These are phyloP conservation scores for Trichoderma sp. DNA, from an alignment of 2,329 filamentous ascomycete genomes.

Conservation along the genomic window DNA sequence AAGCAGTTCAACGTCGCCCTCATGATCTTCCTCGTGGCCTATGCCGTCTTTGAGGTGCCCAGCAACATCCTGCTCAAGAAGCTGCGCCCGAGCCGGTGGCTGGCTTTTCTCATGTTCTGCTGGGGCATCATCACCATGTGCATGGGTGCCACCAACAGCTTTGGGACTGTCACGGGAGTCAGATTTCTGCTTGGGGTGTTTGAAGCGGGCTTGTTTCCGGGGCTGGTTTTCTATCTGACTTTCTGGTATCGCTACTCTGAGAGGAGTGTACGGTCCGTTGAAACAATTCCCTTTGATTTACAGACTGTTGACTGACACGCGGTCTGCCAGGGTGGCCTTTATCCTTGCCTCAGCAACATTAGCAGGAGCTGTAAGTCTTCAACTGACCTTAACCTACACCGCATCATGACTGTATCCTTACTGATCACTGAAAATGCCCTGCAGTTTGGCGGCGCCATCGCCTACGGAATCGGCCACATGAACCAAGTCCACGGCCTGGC, in stretches of 20 bases:
- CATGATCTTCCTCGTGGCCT: conserved; percentile 64
- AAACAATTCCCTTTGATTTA: not conserved
- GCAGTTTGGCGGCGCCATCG: conserved; percentile 68
- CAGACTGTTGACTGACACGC: not conserved
- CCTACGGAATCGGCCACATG: conserved; percentile 73
- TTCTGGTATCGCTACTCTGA: conserved; percentile 74
- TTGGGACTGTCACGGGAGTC: conserved; percentile 64
- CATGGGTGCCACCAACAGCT: conserved; percentile 65
- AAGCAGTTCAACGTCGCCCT: conserved; percentile 63
- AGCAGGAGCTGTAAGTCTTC: conserved; percentile 58
- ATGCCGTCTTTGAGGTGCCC: conserved; percentile 63
- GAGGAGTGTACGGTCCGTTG: conserved; percentile 58
- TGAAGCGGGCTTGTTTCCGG: conserved; percentile 68
- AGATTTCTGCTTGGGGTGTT: conserved; percentile 69
- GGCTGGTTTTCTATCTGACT: conserved; percentile 67
- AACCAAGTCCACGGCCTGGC: conserved; percentile 61
- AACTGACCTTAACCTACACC: too few relatives aligned
- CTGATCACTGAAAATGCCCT: not conserved
- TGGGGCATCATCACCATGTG: conserved; percentile 71
- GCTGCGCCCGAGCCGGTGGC: conserved; percentile 62
- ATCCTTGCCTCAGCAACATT: conserved; percentile 70
- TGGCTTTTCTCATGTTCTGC: conserved; percentile 65
- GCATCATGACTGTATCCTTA: not conserved
- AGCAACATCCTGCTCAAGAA: conserved; percentile 69
- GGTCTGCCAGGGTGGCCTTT: conserved; percentile 59